Evolutionary conservation across 208 protist species (phyloP), one percentile per base, ranked within the genome.

Genomic region (Tritrichomonas musculus): DNA sequence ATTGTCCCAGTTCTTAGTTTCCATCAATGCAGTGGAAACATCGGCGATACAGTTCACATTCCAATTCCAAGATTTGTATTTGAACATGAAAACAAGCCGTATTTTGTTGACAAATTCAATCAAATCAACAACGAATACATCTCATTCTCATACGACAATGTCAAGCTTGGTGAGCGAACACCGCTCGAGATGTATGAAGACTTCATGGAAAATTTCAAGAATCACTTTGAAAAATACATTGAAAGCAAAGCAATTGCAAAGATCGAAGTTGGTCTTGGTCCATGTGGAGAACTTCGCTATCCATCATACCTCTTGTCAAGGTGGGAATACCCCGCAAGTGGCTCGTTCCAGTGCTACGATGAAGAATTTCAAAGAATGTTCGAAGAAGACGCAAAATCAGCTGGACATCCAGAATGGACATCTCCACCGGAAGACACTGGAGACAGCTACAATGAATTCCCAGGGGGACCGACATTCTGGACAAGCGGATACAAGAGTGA

Each of bases 11-110:
- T 77, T 49, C 9, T 77, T 2, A 47, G 33, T 30, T 77, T 95
- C 92, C 92, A 97, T 88, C 75, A 95, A 92, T 97, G 96, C 88
- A 96, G 96, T 50, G 96, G 94, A 14, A 97, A 97, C 93, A 95
- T 97, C 41, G 96, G 96, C 66, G 96, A 97, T 82, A 17, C 11
- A 17, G 95, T 93, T 93, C 93, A 96, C 77, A 96, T 97, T 75
- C 49, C 93, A 44, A 84, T 97, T n/a, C 96, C 96, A 30, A 5
- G 27, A 11, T 97, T 94, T 94, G 95, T 97, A 20, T 72, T 93
- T 20, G 2, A 47, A 33, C 65, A 94, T 93, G 94, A 5, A 20
- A 27, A 93, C 1, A 36, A 92, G 25, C 55, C 64, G 55, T 97
- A 75, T 44, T 97, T 97, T 88, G 94, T 75, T 14, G 96, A 97